Evolutionary conservation across 2,329 filamentous ascomycete species (phyloP).

Genomic region (Ceratocystis alfenasii): DNA sequence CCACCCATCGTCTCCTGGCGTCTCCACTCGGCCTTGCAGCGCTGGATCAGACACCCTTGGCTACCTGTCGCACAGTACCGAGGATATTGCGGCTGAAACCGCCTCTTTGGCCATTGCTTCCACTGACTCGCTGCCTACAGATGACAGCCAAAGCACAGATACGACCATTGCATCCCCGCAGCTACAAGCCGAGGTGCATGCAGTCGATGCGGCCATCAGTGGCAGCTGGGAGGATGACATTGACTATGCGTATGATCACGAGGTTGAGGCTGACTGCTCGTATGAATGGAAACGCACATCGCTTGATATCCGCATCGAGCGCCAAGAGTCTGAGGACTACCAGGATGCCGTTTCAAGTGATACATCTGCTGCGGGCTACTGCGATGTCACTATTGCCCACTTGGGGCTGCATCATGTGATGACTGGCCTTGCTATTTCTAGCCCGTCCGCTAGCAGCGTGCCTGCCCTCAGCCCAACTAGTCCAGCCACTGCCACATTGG

Average conservation of each 20-base stretch:
- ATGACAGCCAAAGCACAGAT: conserved; percentile 1
- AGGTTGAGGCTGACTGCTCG: conserved; percentile 53
- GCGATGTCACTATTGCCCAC: conserved; percentile 27
- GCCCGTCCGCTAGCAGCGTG: conserved; percentile 33
- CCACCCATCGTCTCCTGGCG: conserved; percentile 25
- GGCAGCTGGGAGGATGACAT: conserved; percentile 55
- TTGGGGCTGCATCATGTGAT: conserved; percentile 22
- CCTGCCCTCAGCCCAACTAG: conserved; percentile 41
- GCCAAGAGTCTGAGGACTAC: conserved; percentile 20
- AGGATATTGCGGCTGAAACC: conserved; percentile 27
- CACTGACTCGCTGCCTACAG: background rate
- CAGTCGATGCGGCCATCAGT: background rate
- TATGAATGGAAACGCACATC: conserved; percentile 53
- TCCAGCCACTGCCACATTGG: conserved; percentile 25
- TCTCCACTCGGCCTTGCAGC: conserved; percentile 32
- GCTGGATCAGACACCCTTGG: conserved; percentile 44
- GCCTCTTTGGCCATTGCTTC: background rate
- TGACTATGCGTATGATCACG: conserved; percentile 59
- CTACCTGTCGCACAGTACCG: conserved; percentile 20
- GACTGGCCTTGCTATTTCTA: conserved; percentile 17
- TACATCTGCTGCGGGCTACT: background rate
- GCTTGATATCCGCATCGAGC: conserved; percentile 31
- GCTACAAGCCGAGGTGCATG: background rate
- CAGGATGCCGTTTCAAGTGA: background rate
- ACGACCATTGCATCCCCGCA: background rate